phyloP scores from a whole-genome alignment of 345 rosid species.

The Pugionium cornutum region DNA sequence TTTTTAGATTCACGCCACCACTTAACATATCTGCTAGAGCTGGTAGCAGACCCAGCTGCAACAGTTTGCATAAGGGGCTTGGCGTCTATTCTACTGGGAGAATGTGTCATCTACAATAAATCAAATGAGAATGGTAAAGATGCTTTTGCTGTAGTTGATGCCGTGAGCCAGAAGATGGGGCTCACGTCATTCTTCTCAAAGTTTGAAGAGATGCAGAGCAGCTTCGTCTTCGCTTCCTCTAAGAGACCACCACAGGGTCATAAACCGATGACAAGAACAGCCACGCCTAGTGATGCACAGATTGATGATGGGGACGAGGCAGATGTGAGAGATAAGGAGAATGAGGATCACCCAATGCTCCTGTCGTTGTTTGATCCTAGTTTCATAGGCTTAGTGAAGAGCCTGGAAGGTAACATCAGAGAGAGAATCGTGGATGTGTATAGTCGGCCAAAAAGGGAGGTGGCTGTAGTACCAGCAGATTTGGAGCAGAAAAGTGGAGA shows the following conservation, averaged over 20 bases:
- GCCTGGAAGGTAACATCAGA: slow-evolving; percentile 64
- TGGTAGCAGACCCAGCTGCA: slow-evolving; percentile 67
- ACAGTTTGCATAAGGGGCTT: slow-evolving; percentile 74
- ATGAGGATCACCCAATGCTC: slow-evolving; percentile 71
- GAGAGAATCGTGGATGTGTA: slow-evolving; percentile 70
- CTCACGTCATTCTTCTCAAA: slow-evolving; percentile 74
- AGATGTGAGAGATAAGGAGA: slow-evolving; percentile 52
- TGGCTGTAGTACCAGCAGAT: slow-evolving; percentile 83
- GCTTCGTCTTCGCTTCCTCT: slow-evolving; percentile 67
- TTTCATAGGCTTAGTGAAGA: slow-evolving; percentile 59
- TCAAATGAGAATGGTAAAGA: slow-evolving; percentile 75
- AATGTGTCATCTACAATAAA: slow-evolving; percentile 75
- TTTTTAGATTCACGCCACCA: slow-evolving; percentile 89
- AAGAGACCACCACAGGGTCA: slow-evolving; percentile 49
- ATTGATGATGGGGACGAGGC: slow-evolving; percentile 64
- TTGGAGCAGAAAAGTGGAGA: slow-evolving; percentile 81
- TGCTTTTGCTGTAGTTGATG: slow-evolving; percentile 74
- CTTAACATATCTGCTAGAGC: slow-evolving; percentile 72
- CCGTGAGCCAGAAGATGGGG: slow-evolving; percentile 85
- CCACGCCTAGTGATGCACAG: slow-evolving; percentile 79
- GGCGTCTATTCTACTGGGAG: slow-evolving; percentile 86
- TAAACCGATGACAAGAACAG: slow-evolving; percentile 74
- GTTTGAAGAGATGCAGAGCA: slow-evolving; percentile 89
- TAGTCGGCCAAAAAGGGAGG: slow-evolving; percentile 77
- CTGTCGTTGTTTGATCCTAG: slow-evolving; percentile 54